phyloP scores from a whole-genome alignment of 805 yeast genomes.

The Teunomyces lycoperdinae region DNA sequence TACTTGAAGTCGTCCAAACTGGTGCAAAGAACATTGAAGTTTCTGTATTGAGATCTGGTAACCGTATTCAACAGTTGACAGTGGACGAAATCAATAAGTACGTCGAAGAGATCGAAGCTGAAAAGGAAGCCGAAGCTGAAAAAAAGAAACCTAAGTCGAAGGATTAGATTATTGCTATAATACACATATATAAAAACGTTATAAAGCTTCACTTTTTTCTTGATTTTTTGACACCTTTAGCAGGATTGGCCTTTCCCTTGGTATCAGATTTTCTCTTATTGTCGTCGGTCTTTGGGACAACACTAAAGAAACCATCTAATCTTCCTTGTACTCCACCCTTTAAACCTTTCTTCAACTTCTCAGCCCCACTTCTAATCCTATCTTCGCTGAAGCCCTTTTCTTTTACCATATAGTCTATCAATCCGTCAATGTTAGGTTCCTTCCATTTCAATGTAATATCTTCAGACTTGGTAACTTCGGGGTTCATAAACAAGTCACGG shows the following conservation, averaged over 20 bases:
- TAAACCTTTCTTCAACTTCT: slow-evolving; percentile 76
- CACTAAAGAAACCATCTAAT: slow-evolving; percentile 86
- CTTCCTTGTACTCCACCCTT: slow-evolving; percentile 89
- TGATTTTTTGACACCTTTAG: slow-evolving; percentile 19
- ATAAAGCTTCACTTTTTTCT: slow-evolving; percentile 10
- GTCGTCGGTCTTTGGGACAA: slow-evolving; percentile 44
- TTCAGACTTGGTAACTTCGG: slow-evolving; percentile 68
- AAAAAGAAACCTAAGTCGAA: slow-evolving; percentile 51
- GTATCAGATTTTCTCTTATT: slow-evolving; percentile 32
- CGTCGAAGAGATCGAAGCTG: slow-evolving; percentile 82
- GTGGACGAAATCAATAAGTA: slow-evolving; percentile 70
- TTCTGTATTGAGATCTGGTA: slow-evolving; percentile 75
- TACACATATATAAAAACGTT: neutral
- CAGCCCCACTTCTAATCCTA: slow-evolving; percentile 83
- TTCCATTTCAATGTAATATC: slow-evolving; percentile 77
- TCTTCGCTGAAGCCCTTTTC: slow-evolving; percentile 94
- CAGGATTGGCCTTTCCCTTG: slow-evolving; percentile 20
- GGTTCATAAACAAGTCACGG: slow-evolving; percentile 74
- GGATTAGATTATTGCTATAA: slow-evolving; percentile 7
- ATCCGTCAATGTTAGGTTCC: slow-evolving; percentile 83
- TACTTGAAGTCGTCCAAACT: slow-evolving; percentile 95
- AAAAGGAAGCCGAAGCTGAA: slow-evolving; percentile 79
- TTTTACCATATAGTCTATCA: slow-evolving; percentile 76
- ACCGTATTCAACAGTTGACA: slow-evolving; percentile 54
- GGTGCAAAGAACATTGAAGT: slow-evolving; percentile 96